Evolutionary conservation across 2,329 filamentous ascomycete genomes (phyloP), one percentile per base, ranked within the genome.

Genomic region (Metarhizium album): DNA sequence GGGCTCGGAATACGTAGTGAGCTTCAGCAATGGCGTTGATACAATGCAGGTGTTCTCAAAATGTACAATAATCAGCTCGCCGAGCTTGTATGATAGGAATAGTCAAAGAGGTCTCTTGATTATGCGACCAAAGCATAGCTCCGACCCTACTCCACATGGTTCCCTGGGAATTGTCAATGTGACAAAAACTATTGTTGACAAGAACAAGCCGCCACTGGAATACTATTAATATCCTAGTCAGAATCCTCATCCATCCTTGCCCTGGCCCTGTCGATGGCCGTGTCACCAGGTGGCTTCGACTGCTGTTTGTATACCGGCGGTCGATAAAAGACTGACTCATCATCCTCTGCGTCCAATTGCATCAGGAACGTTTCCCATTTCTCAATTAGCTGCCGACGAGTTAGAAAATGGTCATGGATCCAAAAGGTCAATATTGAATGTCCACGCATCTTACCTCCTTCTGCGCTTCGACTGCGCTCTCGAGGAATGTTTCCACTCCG

Each of bases 301-400:
- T 68, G 61, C 24, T 68, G 58, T 54, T 78, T 71, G 57, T 78
- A 73, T n/a, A 82, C 75, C 3, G 80, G 80, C 4, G 80, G 79
- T 51, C 78, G 75, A 65, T 84, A 84, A 61, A 84, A 84, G 11
- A 76, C 78, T 3, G 77, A 75, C 54, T 83, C 88, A 57, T 95
- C 89, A 53, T 97, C 91, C 60, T 95, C 91, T 8, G 89, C 87
- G 64, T 98, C 93, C 42, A 98, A 75, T 66, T 96, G 93, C 78
- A 97, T 84, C 48, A 98, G 76, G 73, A 95, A 98, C 0, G 93
- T 97, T 71, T 98, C 93, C 93, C 93, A 98, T 55, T 97, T 84
- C 70, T 98, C 93, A 62, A 83, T 82, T 56, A 81, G 68, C 76
- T 82, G 54, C 18, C 51, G 45, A 57, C 7, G 58, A 51, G 37